These are phyloP conservation scores for Cercospora berteroae DNA, from an alignment of 2,329 filamentous ascomycete genomes.

Conservation along the genomic window DNA sequence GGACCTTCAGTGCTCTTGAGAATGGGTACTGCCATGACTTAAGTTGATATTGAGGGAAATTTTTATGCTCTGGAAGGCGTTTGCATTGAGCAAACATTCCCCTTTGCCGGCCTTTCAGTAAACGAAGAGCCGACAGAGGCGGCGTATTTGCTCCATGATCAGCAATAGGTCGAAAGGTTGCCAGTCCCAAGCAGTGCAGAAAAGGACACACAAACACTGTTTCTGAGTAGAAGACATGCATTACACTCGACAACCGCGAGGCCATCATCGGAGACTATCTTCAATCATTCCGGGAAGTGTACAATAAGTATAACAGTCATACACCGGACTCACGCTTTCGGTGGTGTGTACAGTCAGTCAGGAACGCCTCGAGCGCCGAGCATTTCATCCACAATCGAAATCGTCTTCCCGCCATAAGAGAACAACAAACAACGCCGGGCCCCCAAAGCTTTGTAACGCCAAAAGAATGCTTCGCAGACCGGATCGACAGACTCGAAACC, in stretches of 20 bases:
- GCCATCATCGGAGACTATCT: slow-evolving; percentile 4
- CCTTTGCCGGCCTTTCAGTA: not conserved
- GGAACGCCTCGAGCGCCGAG: slow-evolving; percentile 14
- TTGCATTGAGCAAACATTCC: not conserved
- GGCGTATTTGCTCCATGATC: not conserved
- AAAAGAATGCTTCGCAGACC: slow-evolving; percentile 4
- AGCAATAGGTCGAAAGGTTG: not conserved
- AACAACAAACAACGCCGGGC: slow-evolving; percentile 8
- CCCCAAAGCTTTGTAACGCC: slow-evolving; percentile 5
- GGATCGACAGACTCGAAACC: not conserved
- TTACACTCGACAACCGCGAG: slow-evolving; percentile 3
- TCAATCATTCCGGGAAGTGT: slow-evolving; percentile 13
- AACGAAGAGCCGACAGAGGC: not conserved
- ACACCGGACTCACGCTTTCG: slow-evolving; percentile 2
- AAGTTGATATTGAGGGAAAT: not conserved
- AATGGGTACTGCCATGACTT: not conserved
- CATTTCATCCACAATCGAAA: slow-evolving; percentile 11
- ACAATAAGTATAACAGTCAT: slow-evolving; percentile 12
- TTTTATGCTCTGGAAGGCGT: not conserved
- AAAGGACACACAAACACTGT: not conserved
- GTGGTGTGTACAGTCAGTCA: slow-evolving; percentile 7
- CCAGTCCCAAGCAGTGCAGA: not conserved
- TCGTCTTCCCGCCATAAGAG: not conserved
- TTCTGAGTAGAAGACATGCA: not conserved
- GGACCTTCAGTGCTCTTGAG: not conserved